Base-by-base conservation (phyloP, 345 rosid genomes). In the Eucalyptus sp. region DNA sequence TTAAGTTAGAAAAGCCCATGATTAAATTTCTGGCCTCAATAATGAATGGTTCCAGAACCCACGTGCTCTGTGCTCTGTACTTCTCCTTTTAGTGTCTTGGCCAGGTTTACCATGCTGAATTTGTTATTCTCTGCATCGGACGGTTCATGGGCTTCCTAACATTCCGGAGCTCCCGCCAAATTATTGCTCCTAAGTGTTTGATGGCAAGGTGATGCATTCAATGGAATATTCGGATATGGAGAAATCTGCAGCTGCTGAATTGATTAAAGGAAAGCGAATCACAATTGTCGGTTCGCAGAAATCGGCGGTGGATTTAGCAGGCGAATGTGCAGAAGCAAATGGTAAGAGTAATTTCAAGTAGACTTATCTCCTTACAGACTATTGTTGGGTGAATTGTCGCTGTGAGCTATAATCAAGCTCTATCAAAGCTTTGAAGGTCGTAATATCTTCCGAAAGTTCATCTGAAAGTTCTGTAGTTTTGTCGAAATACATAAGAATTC, bases 201-300 rank as follows among this genome's bases (percentile, higher is more conserved):
- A 86, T 24, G 93, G 95, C 8, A 90, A 87, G 83, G 93, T 91
- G 41, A 50, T 92, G 88, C 94, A 93, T 88, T 90, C 93, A 41
- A 90, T 90, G 90, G 93, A 91, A 31, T 93, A 87, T 56, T 88
- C 89, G 10, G 89, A 87, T 17, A 60, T 91, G 88, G 90, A 88
- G 25, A 86, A 89, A 86, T 22, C 80, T 18, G 46, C 49, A 50
- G 90, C 86, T 17, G 58, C 86, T 10, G 89, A 92, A 16, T 79
- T 93, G 44, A 87, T 93, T 68, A 85, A 88, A 86, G 68, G 87
- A 43, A 91, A 92, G 88, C 88, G 86, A 88, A 86, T 92, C 50
- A 86, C 92, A 5, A 62, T 92, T 20, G 31, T 92, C 22, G 92
- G 93, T 41, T 90, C 88, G 12, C 68, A 87, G 11, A 92, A 92